Evolutionary conservation across 2,329 filamentous ascomycete species (phyloP).

Genomic region (Achaetomium macrosporum): DNA sequence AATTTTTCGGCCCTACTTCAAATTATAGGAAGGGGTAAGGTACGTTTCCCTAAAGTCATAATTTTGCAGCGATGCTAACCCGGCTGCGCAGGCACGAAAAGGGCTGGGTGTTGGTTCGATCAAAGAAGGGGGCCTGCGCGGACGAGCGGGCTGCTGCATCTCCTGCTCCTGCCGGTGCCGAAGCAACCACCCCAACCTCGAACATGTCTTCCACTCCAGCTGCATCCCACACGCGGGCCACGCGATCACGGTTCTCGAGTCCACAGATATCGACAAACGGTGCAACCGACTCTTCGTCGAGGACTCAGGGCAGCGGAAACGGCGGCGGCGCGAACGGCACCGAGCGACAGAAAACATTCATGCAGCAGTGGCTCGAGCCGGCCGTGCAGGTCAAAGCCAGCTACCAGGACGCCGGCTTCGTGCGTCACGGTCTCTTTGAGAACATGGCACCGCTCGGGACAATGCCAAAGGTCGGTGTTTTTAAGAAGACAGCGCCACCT

Average conservation of each 20-base stretch:
- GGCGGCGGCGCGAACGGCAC: constrained; percentile 20
- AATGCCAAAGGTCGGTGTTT: constrained; percentile 57
- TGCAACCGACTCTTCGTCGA: constrained; percentile 20
- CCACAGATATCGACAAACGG: constrained; percentile 37
- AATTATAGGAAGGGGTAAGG: constrained; percentile 23
- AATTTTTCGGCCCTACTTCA: constrained; percentile 17
- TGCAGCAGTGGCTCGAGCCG: constrained; percentile 55
- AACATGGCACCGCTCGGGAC: constrained; percentile 78
- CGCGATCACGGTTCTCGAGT: constrained; percentile 54
- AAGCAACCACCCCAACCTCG: constrained; percentile 6
- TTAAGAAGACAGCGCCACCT: constrained; percentile 42
- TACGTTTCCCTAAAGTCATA: constrained; percentile 13
- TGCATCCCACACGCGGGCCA: constrained; percentile 42
- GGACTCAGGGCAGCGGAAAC: constrained; percentile 9
- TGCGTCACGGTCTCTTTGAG: constrained; percentile 69
- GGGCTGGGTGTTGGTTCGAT: constrained; percentile 17
- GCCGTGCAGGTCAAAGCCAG: constrained; percentile 58
- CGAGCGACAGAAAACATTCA: constrained; percentile 41
- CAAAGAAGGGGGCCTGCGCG: constrained; percentile 23
- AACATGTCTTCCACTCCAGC: constrained; percentile 30
- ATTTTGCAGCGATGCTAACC: constrained; percentile 22
- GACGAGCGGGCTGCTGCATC: constrained; percentile 14
- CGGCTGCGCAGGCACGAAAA: constrained; percentile 24
- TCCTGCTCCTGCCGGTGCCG: constrained; percentile 1
- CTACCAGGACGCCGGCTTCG: constrained; percentile 71